phyloP scores from a whole-genome alignment of 192 early-diverging fungal genomes.

The Thamnidium elegans region DNA sequence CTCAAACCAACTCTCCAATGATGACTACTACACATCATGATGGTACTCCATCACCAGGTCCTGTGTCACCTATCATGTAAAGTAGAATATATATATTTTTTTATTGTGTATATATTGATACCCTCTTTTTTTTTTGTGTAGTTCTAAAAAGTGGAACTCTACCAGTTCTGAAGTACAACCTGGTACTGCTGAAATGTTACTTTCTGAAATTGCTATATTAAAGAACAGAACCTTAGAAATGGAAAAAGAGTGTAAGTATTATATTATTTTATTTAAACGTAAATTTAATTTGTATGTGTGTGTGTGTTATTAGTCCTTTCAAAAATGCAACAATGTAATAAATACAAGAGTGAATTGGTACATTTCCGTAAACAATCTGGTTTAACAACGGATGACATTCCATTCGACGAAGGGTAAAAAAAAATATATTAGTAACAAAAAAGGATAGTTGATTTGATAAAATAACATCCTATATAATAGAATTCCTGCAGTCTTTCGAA shows the following conservation, averaged over 20 bases:
- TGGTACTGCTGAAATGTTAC: constrained; percentile 26
- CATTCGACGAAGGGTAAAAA: constrained; percentile 32
- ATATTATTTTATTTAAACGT: not conserved
- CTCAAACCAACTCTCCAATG: constrained; percentile 24
- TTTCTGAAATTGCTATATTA: constrained; percentile 26
- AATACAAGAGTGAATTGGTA: constrained; percentile 26
- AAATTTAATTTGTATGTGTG: not conserved
- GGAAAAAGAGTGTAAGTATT: constrained; percentile 40
- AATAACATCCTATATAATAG: constrained; percentile 2
- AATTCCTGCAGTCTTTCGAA: constrained; percentile 27
- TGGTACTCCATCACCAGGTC: constrained; percentile 15
- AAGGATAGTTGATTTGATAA: not conserved
- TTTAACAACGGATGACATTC: constrained; percentile 28
- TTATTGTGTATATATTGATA: not conserved
- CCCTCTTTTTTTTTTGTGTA: constrained; percentile 3
- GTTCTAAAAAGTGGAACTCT: constrained; percentile 32
- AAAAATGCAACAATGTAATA: constrained; percentile 27
- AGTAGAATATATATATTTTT: not conserved
- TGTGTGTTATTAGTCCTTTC: constrained; percentile 2
- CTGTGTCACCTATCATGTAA: constrained; percentile 4
- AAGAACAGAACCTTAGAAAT: constrained; percentile 31
- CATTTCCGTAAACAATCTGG: constrained; percentile 27
- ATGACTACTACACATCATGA: constrained; percentile 4
- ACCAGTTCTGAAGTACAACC: constrained; percentile 14
- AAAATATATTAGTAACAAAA: not conserved